A percentile compares a stretch with the other conserved stretches of the same genome.
These are phyloP conservation scores for Schizothecium vesticola DNA, from an alignment of 495 filamentous ascomycete species.

Conservation along the genomic window DNA sequence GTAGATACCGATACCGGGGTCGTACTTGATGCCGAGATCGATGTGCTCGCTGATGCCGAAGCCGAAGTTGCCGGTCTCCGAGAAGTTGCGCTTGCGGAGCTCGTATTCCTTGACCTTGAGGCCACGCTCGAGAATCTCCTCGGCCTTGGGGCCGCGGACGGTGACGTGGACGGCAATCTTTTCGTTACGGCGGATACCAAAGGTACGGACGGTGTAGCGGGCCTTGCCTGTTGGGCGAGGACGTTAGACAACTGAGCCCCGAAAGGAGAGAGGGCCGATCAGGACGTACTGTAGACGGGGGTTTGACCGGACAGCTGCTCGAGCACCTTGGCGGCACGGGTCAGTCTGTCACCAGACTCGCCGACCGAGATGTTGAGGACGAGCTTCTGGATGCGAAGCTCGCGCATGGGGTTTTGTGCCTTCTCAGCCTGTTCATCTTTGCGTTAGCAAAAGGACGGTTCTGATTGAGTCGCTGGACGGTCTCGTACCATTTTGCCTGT, in stretches of 20 bases:
- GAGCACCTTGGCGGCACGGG: conserved; percentile 98
- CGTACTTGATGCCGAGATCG: conserved; percentile 99
- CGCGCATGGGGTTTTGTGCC: conserved; percentile 94
- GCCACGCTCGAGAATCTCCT: conserved; percentile 99
- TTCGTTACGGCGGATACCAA: conserved; percentile 99
- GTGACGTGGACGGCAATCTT: conserved; percentile 99
- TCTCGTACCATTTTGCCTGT: conserved; percentile 10
- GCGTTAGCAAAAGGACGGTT: conserved; percentile 25
- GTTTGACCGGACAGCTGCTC: conserved; percentile 99
- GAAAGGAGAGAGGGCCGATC: background rate
- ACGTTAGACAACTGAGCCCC: background rate
- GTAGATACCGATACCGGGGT: conserved; percentile 99
- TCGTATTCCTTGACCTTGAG: conserved; percentile 99
- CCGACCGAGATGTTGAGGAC: conserved; percentile 99
- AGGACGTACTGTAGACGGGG: conserved; percentile 86
- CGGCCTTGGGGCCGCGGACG: conserved; percentile 98
- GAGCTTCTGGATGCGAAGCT: conserved; percentile 99
- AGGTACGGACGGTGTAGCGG: conserved; percentile 99
- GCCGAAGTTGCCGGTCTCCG: conserved; percentile 98
- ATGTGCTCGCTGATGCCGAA: conserved; percentile 99
- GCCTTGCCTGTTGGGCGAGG: conserved; percentile 72
- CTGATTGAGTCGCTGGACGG: conserved; percentile 3
- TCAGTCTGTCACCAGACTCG: conserved; percentile 99
- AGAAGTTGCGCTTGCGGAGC: conserved; percentile 98
- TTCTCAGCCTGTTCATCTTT: conserved; percentile 54